Evolutionary conservation across 208 protist genomes (phyloP).

Genomic region (Trypanosoma vivax): DNA sequence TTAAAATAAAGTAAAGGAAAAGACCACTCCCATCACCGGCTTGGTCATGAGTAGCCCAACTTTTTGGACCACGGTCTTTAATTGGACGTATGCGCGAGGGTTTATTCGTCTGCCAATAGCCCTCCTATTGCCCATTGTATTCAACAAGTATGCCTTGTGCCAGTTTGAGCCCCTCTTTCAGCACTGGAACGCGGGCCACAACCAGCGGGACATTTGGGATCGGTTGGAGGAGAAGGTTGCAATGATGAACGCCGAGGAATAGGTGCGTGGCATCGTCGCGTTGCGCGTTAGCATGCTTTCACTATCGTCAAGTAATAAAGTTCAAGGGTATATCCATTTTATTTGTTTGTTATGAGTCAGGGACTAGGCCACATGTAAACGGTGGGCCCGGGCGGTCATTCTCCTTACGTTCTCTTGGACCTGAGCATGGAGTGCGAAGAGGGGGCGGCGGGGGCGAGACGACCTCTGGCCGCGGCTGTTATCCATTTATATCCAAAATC

Average conservation of each 20-base stretch:
- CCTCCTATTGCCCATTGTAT: constrained; percentile 68
- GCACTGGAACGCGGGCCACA: constrained; percentile 77
- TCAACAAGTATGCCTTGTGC: constrained; percentile 77
- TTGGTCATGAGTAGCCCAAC: constrained; percentile 1
- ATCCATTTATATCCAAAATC: too few species aligned
- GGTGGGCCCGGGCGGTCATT: too few species aligned
- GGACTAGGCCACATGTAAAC: too few species aligned
- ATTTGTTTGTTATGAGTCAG: too few species aligned
- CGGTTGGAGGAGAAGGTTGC: constrained; percentile 74
- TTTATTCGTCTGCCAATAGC: constrained; percentile 82
- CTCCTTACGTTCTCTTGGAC: too few species aligned
- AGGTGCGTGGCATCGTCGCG: background rate
- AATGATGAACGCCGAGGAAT: constrained; percentile 25
- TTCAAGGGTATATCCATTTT: too few species aligned
- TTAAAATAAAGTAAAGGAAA: constrained; percentile 7
- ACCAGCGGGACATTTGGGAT: constrained; percentile 82
- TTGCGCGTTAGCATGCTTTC: constrained; percentile 8
- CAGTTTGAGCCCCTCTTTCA: constrained; percentile 63
- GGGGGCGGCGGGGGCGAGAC: too few species aligned
- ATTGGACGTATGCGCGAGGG: constrained; percentile 80
- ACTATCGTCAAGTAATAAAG: too few species aligned
- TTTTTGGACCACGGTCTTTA: constrained; percentile 76
- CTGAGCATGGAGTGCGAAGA: too few species aligned
- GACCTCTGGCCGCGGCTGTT: too few species aligned
- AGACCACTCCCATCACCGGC: background rate